A percentile compares a stretch with the other conserved stretches of the same genome.
These are phyloP conservation scores for Candida koratica DNA, from an alignment of 805 yeast genomes.

Conservation along the genomic window DNA sequence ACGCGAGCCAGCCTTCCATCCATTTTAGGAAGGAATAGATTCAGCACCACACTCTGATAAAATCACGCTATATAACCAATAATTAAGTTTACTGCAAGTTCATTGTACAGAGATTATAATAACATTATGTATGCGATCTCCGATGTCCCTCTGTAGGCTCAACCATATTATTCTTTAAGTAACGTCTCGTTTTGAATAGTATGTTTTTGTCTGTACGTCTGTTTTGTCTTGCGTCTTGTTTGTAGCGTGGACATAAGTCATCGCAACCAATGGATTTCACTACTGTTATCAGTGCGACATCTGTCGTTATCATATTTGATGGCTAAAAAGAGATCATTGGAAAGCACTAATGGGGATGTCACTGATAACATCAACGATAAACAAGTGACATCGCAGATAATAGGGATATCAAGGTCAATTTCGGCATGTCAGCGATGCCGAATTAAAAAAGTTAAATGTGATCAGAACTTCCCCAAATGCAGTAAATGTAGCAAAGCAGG, in stretches of 20 bases:
- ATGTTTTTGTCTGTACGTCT: no score
- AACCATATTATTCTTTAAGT: no score
- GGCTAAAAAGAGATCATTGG: constrained; percentile 4
- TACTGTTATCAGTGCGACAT: constrained; percentile 4
- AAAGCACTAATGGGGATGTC: neutral
- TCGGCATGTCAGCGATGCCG: constrained; percentile 86
- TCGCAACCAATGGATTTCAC: neutral
- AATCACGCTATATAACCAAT: no score
- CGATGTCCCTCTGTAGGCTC: no score
- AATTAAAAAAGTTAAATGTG: constrained; percentile 60
- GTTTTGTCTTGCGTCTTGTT: no score
- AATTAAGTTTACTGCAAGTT: no score
- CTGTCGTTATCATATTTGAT: neutral
- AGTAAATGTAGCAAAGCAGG: constrained; percentile 59
- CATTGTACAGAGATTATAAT: no score
- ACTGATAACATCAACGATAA: constrained; percentile 1
- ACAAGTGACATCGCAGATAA: constrained; percentile 5
- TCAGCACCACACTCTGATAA: no score
- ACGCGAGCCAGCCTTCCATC: constrained; percentile 4
- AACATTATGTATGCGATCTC: no score
- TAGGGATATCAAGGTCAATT: constrained; percentile 58
- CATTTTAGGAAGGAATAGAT: constrained; percentile 6
- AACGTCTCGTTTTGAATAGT: no score
- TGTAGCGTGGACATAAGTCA: neutral
- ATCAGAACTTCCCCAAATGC: constrained; percentile 65